Conservation (phyloP, 2,329 filamentous ascomycete species). For the Thielaviopsis populi region DNA sequence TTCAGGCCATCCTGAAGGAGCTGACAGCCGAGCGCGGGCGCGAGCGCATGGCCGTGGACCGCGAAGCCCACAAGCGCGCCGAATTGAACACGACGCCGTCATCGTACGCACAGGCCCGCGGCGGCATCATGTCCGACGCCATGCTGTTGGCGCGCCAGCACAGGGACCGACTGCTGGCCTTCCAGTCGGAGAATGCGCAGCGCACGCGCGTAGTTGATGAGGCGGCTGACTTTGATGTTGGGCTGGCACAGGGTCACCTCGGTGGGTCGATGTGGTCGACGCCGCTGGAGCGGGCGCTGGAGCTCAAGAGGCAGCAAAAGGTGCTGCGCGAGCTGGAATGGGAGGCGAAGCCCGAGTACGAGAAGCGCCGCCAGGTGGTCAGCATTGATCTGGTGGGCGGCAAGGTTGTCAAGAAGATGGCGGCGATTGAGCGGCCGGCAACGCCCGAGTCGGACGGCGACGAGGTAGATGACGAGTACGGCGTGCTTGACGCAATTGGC, state of each 20-base stretch:
- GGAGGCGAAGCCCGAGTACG: constrained; percentile 71
- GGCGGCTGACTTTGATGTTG: constrained; percentile 48
- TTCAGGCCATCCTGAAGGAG: constrained; percentile 73
- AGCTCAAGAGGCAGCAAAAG: constrained; percentile 75
- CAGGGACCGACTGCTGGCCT: constrained; percentile 63
- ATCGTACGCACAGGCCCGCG: constrained; percentile 40
- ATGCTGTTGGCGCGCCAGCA: constrained; percentile 59
- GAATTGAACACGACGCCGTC: constrained; percentile 48
- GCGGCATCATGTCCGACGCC: constrained; percentile 25
- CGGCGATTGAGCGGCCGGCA: constrained; percentile 42
- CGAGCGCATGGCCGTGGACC: constrained; percentile 73
- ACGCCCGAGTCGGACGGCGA: constrained; percentile 35
- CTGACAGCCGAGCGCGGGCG: constrained; percentile 72
- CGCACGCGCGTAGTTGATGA: constrained; percentile 79
- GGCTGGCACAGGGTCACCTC: constrained; percentile 27
- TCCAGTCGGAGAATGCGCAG: constrained; percentile 72
- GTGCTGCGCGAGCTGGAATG: constrained; percentile 74
- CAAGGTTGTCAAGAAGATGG: constrained; percentile 60
- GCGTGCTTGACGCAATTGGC: constrained; percentile 13
- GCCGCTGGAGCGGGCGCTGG: constrained; percentile 65
- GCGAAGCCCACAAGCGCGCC: constrained; percentile 49
- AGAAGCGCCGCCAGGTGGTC: constrained; percentile 71
- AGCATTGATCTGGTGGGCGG: constrained; percentile 70
- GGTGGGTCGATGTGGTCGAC: constrained; percentile 65
- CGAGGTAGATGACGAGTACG: constrained; percentile 23